Base-by-base conservation (phyloP, 495 filamentous ascomycete genomes). In the Penicillium macrosclerotiorum region DNA sequence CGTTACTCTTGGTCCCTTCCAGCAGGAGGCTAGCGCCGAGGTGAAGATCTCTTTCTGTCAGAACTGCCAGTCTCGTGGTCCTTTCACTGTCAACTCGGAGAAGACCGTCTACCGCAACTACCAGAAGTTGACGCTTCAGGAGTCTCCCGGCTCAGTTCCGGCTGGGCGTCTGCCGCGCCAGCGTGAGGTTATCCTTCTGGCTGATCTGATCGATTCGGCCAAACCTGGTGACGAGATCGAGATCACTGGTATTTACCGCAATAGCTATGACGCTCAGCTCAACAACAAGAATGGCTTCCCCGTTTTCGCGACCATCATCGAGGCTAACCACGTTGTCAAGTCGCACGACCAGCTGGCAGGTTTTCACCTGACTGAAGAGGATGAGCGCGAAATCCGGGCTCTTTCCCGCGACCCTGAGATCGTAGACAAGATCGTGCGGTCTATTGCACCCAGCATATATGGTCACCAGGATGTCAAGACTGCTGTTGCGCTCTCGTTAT, bases 251-350 rank as follows among this genome's bases (percentile, higher is more conserved):
- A 86, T 96, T 57, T 99, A 99, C 69, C 88, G 90, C 52, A 99
- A 99, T 74, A 96, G 90, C 75, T 99, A 96, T 60, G 90, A 96
- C 62, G 93, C 92, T 1, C 89, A 94, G 57, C 78, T 99, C 20
- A 99, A 99, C 72, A 96, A 95, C 71, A 93, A 91, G 67, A 99
- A 97, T 63, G 94, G 94, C 17, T 99, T 99, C 73, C 94, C 94
- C 3, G 94, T 99, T 45, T 99, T 99, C 57, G 90, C 94, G 18
- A 99, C 94, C 0, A 90, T 97, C 39, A 79, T 99, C 13, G 94
- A 99, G 69, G 94, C 94, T 32, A 99, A 97, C 68, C 88, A 99
- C 55, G 82, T 96, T 24, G 81, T 96, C 67, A 97, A 99, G 61
- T 85, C 91, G 2, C 94, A 99, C 64, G 94, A 99, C 62, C 92